Evolutionary conservation across 371 early-diverging fungal genomes (phyloP).

Genomic region (Mucor saturninus): DNA sequence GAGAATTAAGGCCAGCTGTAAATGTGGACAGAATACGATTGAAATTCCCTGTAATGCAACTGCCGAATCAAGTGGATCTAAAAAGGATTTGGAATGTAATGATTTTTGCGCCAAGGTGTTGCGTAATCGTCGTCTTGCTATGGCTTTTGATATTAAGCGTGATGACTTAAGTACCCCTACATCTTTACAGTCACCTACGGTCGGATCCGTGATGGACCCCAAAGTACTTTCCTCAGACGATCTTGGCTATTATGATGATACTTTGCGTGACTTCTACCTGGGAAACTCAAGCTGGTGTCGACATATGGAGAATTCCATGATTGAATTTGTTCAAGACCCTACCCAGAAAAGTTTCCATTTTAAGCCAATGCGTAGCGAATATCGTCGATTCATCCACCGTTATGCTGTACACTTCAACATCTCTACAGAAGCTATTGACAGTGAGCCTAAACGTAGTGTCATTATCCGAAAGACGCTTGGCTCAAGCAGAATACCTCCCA

Average conservation of each 20-base stretch:
- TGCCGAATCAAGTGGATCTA: constrained; percentile 43
- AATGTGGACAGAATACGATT: constrained; percentile 70
- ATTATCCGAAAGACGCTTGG: constrained; percentile 61
- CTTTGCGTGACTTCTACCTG: constrained; percentile 64
- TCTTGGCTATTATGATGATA: constrained; percentile 64
- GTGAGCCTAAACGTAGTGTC: constrained; percentile 75
- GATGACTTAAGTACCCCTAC: constrained; percentile 21
- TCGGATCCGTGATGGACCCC: not conserved
- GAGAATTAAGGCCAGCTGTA: constrained; percentile 62
- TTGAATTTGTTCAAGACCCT: constrained; percentile 64
- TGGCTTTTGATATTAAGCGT: constrained; percentile 67
- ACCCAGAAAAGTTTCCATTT: constrained; percentile 57
- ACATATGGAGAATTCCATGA: constrained; percentile 63
- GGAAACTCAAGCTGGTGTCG: constrained; percentile 64
- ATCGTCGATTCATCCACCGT: constrained; percentile 74
- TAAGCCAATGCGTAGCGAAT: constrained; percentile 68
- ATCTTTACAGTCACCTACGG: not conserved
- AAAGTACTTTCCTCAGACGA: constrained; percentile 27
- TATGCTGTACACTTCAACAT: constrained; percentile 70
- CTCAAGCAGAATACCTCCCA: constrained; percentile 38
- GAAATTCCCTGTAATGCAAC: constrained; percentile 68
- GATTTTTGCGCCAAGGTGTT: constrained; percentile 75
- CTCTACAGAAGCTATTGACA: constrained; percentile 71
- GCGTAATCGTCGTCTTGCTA: constrained; percentile 73
- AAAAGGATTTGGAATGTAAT: constrained; percentile 63